Evolutionary conservation across 176 grass and related monocot genomes (phyloP).

Genomic region (Rhynchospora tenuis): DNA sequence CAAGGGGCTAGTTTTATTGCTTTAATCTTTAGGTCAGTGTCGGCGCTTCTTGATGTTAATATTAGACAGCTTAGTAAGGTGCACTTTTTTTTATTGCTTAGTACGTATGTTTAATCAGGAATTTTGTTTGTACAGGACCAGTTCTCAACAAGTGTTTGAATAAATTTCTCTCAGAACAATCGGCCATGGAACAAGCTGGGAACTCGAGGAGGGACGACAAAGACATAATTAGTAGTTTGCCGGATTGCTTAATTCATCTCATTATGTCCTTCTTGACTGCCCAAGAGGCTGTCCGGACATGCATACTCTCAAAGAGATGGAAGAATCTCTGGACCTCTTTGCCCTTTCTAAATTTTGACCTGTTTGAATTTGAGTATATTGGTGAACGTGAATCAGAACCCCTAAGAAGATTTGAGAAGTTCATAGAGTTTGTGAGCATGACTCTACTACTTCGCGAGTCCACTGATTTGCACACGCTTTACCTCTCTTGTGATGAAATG

Average conservation of each 20-base stretch:
- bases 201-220: background rate
- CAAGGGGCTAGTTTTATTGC: no score
- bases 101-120: no score
- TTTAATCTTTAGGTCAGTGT: no score
- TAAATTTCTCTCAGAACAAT: no score
- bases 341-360: background rate
- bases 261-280: background rate
- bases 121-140: no score
- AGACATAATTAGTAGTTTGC: background rate
- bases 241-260: background rate
- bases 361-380: no score
- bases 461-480: background rate
- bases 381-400: no score
- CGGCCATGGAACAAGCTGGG: background rate
- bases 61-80: no score
- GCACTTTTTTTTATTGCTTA: no score
- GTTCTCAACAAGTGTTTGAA: no score
- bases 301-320: conserved; percentile 12
- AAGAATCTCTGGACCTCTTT: background rate
- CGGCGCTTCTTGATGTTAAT: no score
- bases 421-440: background rate
- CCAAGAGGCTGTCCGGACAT: background rate
- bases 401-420: background rate
- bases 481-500: background rate
- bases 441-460: background rate